Base-by-base conservation (phyloP, 805 yeast genomes). In the Yamadazyma kitorensis region DNA sequence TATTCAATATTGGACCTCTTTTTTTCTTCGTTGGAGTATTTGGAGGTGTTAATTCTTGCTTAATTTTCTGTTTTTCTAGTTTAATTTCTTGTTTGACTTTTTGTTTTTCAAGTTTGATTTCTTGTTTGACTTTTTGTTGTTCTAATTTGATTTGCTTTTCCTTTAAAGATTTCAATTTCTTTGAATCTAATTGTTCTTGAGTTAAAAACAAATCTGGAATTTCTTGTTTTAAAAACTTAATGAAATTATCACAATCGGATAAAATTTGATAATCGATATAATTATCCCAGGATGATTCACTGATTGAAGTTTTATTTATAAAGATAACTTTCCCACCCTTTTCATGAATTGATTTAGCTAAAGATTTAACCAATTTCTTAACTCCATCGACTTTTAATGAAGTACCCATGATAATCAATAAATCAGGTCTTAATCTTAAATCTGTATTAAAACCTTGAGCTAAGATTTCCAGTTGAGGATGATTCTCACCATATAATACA, bases 401-500 rank as follows among this genome's bases (percentile, higher is more conserved):
- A 0, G 98, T 93, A 0, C 98, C 98, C 74, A 86, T 80, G 8
- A 91, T 83, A n/a, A 91, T 60, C 30, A 93, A 68, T 40, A 86
- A 54, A 51, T 88, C 95, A 0, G 97, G 95, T 39, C 65, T 70
- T 27, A 74, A 64, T 40, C 64, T 69, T 38, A 86, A 51, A 59
- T 91, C 98, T 14, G 72, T 66, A 31, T 66, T 71, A 24, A 86
- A 59, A 6, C 88, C 87, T 29, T 70, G 71, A 2, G 94, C 83
- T 26, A 91, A 78, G n/a, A 69, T 61, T 41, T 86, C 96, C 4
- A 88, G 79, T 42, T 78, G 77, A 1, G 96, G 96, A 57, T 91
- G 98, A 49, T 88, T 81, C 53, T 91, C 98, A 2, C 97, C 97
- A 55, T 91, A 91, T 15, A 91, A 68, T 2, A 91, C 95, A 38